A percentile compares a stretch with the other conserved stretches of the same genome.
Evolutionary conservation across 2,329 filamentous ascomycete genomes (phyloP).

Genomic region (Ophiosphaerella korrae): DNA sequence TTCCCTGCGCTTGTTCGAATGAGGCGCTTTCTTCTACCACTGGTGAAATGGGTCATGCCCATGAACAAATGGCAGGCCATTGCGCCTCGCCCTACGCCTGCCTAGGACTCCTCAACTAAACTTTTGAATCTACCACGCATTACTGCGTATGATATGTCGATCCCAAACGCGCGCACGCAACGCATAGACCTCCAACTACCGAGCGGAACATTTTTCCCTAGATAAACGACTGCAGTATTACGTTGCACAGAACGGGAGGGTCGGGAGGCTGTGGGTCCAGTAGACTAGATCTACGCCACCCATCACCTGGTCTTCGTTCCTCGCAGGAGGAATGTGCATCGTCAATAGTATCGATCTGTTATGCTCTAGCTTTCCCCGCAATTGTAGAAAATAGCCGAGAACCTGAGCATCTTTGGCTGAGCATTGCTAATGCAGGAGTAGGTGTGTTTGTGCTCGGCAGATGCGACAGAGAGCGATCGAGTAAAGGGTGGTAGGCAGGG

Average conservation of each 20-base stretch:
- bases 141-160: no score
- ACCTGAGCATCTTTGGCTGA: neutral
- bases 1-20: no score
- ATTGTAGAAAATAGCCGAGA: constrained; percentile 8
- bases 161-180: no score
- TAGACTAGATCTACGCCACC: constrained; percentile 11
- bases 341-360: neutral
- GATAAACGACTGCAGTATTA: constrained; percentile 10
- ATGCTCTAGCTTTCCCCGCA: constrained; percentile 4
- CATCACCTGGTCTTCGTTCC: constrained; percentile 10
- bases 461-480: neutral
- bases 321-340: neutral
- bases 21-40: no score
- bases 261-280: constrained; percentile 3
- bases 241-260: constrained; percentile 10
- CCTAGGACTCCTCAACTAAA: no score
- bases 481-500: no score
- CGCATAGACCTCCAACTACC: neutral
- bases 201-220: constrained; percentile 2
- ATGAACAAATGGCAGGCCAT: no score
- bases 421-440: neutral
- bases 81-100: no score
- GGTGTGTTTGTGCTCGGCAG: neutral
- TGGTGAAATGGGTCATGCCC: no score
- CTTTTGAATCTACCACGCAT: no score